Percentiles rank a stretch among this genome's conserved stretches.
Evolutionary conservation across 805 yeast genomes (phyloP).

Genomic region (Jamesozyma lodderae): DNA sequence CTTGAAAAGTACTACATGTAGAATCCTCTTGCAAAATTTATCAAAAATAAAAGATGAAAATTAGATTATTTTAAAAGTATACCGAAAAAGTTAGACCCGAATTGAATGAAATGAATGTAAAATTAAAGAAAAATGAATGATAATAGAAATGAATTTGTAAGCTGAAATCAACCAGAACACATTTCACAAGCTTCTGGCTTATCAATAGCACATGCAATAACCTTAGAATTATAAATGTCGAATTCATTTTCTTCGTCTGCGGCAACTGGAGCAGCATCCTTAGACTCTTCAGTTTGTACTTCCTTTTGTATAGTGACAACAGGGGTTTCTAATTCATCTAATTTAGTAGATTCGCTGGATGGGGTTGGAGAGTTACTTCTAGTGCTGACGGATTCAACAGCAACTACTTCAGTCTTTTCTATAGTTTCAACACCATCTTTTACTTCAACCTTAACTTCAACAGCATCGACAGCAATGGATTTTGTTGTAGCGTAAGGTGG

Average conservation of each 20-base stretch:
- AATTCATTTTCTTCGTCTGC: constrained; percentile 39
- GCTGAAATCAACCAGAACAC: constrained; percentile 77
- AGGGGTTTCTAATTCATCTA: constrained; percentile 25
- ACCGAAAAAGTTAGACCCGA: not conserved
- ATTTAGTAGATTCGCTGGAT: constrained; percentile 15
- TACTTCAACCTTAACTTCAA: constrained; percentile 6
- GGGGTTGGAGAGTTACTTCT: constrained; percentile 31
- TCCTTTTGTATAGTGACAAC: constrained; percentile 17
- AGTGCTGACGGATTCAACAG: constrained; percentile 7
- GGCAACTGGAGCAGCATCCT: constrained; percentile 34
- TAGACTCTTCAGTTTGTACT: constrained; percentile 32
- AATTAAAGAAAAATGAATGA: constrained; percentile 3
- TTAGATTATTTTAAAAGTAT: not conserved
- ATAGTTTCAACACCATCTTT: too few relatives aligned
- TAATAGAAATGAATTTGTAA: constrained; percentile 3
- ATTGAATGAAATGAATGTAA: not conserved
- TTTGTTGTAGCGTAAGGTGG: constrained; percentile 1
- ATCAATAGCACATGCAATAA: constrained; percentile 91
- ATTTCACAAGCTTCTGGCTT: constrained; percentile 97
- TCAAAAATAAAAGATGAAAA: not conserved
- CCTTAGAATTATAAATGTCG: constrained; percentile 88
- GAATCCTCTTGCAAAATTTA: too few relatives aligned
- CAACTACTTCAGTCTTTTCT: too few relatives aligned
- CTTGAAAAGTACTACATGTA: too few relatives aligned
- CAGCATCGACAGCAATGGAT: not conserved